phyloP scores from a whole-genome alignment of 2,329 filamentous ascomycete genomes.

The Sporothrix luriei region DNA sequence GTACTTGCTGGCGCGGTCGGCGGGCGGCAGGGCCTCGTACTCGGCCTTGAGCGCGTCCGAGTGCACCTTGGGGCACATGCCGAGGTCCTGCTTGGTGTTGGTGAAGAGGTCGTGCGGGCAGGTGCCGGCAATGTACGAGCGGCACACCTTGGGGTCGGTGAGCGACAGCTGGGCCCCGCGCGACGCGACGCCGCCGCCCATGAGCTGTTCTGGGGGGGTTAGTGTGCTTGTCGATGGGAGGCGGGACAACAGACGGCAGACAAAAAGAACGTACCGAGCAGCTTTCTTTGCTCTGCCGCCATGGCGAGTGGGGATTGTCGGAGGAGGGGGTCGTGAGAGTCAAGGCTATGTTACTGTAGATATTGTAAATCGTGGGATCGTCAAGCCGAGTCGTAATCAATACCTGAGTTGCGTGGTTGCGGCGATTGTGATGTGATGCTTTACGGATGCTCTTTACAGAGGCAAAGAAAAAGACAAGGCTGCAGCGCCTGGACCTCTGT shows the following conservation, averaged over 20 bases:
- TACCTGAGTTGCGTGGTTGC: neutral
- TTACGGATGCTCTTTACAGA: neutral
- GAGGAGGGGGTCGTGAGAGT: neutral
- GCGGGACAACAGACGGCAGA: neutral
- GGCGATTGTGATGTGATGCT: neutral
- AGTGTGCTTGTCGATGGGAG: neutral
- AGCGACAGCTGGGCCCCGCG: conserved; percentile 82
- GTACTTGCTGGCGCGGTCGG: conserved; percentile 70
- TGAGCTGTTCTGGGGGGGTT: conserved; percentile 75
- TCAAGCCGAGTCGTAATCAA: neutral
- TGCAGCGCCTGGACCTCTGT: neutral
- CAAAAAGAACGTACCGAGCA: conserved; percentile 64
- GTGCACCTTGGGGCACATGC: conserved; percentile 84
- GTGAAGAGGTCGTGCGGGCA: conserved; percentile 99
- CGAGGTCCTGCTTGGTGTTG: conserved; percentile 97
- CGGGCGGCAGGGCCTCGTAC: conserved; percentile 72
- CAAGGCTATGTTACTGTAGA: neutral
- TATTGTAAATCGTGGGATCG: neutral
- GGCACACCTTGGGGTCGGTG: conserved; percentile 90
- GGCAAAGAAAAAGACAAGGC: conserved; percentile 25
- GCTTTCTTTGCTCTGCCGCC: conserved; percentile 96
- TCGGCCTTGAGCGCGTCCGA: conserved; percentile 85
- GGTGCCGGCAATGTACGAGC: conserved; percentile 88
- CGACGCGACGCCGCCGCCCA: conserved; percentile 73
- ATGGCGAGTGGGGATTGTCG: conserved; percentile 51